Evolutionary conservation across 164 flowering plant genomes (phyloP), one percentile per base, ranked within the genome.

Genomic region (Tinospora cordifolia): DNA sequence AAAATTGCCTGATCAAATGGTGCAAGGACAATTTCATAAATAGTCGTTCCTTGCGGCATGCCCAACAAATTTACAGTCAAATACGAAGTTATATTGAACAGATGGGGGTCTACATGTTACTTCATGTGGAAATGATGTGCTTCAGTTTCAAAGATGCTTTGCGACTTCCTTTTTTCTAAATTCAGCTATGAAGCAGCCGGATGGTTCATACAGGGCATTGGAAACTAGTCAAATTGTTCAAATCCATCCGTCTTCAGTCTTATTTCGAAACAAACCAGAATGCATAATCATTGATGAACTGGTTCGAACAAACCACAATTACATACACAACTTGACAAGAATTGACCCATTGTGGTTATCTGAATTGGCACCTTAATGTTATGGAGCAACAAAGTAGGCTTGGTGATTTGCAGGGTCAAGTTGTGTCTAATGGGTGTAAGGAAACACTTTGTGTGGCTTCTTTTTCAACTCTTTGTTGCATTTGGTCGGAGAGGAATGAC

Each of bases 161-260:
- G 89, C 97, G 75, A 97, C 97, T 67, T 83, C 98, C 0, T 94
- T 90, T 79, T 94, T 92, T 75, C 86, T 90, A 15, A 92, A 90
- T 77, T 95, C 90, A 51, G 97, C 97, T 64, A 27, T 83, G 77
- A 89, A 79, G 76, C 97, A 89, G 79, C 89, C 95, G 60, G 93
- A 89, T 66, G 98, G 95, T 39, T 78, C 84, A 41, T 94, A 92
- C 86, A 92, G 98, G 97, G 89, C 87, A 71, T 78, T 85, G 80
- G 84, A 88, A 60, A 82, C 84, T 81, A 81, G 90, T 79, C 87
- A 85, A 76, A 72, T 74, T 38, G 96, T 90, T 73, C 89, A 81
- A 68, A 92, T 95, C 72, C 98, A 90, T 75, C 98, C 98, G 10
- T 83, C 90, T 57, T 95, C 98, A 26, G 90, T 90, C 27, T 75